Base-by-base conservation (phyloP, 2,329 filamentous ascomycete genomes). In the Leptoxyphium fumago region DNA sequence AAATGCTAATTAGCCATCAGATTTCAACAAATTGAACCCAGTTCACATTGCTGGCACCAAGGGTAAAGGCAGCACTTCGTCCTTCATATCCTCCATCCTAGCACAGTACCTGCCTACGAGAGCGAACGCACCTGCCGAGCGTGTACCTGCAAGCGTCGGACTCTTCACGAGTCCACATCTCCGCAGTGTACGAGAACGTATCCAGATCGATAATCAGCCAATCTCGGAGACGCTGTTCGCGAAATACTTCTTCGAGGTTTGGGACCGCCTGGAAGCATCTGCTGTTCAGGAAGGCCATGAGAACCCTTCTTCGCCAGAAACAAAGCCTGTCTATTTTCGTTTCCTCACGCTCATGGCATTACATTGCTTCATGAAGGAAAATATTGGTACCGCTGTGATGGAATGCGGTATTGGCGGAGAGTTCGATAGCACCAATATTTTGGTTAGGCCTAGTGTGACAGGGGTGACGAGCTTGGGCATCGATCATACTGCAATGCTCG, bases 371-470 rank as follows among this genome's bases (percentile, higher is more conserved):
- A 57, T 93, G 21, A 63, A 71, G 40, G 82, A 91, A 59, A 80
- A 81, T 1, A 79, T 95, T 0, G 72, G 80, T 49, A 78, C 78
- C 14, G 88, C 86, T 0, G 78, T 96, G 9, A 73, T 96, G 29
- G 91, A 98, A 64, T 94, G 86, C 55, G 91, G 91, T 1, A 93
- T 96, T 50, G 91, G 91, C 13, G 91, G 88, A 41, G 85, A 94
- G 64, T 87, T 87, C 56, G 89, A 96, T 58, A 82, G 83, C 26
- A 98, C 91, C 9, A 96, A 96, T 57, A 75, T 96, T 17, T 64
- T 98, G 5, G 68, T 72, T 10, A 71, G 75, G 10, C 82, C 87
- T 1, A 79, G 75, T 6, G 80, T 79, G 1, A 75, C 78, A 1
- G 83, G 82, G 0, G 78, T 95, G 32, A 80, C 86, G 15, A 86